phyloP scores from a whole-genome alignment of 192 early-diverging fungal species.

The Diversispora eburnea region DNA sequence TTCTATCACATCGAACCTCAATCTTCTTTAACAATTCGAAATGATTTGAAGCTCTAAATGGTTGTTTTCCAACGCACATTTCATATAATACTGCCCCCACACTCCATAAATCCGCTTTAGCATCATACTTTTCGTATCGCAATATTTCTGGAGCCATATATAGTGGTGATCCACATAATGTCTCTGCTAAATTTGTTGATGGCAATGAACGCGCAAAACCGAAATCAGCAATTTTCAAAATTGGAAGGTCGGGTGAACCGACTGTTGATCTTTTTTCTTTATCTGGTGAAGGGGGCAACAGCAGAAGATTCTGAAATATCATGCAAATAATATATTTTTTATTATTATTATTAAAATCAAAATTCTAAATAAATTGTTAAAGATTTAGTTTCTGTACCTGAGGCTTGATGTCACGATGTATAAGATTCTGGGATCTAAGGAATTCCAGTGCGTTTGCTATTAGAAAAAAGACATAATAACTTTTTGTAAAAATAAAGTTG shows the following conservation, averaged over 20 bases:
- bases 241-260: constrained; percentile 61
- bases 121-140: constrained; percentile 88
- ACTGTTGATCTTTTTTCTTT: constrained; percentile 39
- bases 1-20: constrained; percentile 77
- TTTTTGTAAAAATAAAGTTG: background rate
- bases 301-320: constrained; percentile 65
- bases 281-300: constrained; percentile 56
- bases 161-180: constrained; percentile 93
- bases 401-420: constrained; percentile 97
- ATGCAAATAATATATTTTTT: constrained; percentile 10
- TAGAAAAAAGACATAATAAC: background rate
- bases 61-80: constrained; percentile 86
- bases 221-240: constrained; percentile 94
- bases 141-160: constrained; percentile 93
- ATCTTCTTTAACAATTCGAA: constrained; percentile 90
- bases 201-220: constrained; percentile 93
- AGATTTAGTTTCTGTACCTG: constrained; percentile 53
- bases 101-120: constrained; percentile 95
- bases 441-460: constrained; percentile 83
- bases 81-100: constrained; percentile 94
- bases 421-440: constrained; percentile 77
- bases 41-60: constrained; percentile 91
- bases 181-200: constrained; percentile 82
- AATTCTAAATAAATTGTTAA: constrained; percentile 3
- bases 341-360: constrained; percentile 5